These are phyloP conservation scores for Chlorophyllum brunneum DNA, from an alignment of 768 basidiomycete genomes.

Conservation along the genomic window DNA sequence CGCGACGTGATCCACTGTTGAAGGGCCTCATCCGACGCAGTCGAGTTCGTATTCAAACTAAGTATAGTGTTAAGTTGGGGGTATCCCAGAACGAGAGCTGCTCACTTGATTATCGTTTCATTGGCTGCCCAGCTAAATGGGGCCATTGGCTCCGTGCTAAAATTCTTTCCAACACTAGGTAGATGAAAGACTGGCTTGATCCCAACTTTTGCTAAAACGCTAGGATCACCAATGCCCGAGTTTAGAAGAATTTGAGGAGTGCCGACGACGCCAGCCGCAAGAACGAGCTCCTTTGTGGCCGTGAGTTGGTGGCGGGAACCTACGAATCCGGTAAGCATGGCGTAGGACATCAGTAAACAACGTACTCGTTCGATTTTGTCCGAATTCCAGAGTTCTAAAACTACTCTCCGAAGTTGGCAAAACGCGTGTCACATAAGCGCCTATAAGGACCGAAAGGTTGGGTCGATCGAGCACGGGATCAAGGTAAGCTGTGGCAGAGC, in stretches of 20 bases:
- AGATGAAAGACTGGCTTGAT: background rate
- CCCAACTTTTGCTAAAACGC: background rate
- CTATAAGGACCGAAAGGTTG: constrained; percentile 6
- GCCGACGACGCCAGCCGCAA: constrained; percentile 4
- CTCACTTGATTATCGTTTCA: background rate
- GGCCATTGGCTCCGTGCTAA: background rate
- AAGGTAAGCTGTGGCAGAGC: constrained; percentile 8
- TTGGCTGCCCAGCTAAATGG: constrained; percentile 7
- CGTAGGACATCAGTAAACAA: no score
- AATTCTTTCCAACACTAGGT: constrained; percentile 6
- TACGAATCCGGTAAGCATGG: no score
- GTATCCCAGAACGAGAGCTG: no score
- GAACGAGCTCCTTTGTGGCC: background rate
- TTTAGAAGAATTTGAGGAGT: constrained; percentile 6
- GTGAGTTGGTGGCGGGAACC: background rate
- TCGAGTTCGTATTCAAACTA: constrained; percentile 4
- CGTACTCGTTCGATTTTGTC: constrained; percentile 1
- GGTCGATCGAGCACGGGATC: constrained; percentile 7
- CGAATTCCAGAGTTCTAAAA: constrained; percentile 5
- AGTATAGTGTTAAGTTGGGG: background rate
- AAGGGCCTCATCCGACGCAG: constrained; percentile 2
- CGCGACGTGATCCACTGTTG: constrained; percentile 4
- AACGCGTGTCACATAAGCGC: constrained; percentile 4
- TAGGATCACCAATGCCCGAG: constrained; percentile 5
- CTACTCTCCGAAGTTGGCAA: background rate